Evolutionary conservation across 1,284 basidiomycete species (phyloP), one percentile per base, ranked within the genome.

Genomic region (Tilletia horrida): DNA sequence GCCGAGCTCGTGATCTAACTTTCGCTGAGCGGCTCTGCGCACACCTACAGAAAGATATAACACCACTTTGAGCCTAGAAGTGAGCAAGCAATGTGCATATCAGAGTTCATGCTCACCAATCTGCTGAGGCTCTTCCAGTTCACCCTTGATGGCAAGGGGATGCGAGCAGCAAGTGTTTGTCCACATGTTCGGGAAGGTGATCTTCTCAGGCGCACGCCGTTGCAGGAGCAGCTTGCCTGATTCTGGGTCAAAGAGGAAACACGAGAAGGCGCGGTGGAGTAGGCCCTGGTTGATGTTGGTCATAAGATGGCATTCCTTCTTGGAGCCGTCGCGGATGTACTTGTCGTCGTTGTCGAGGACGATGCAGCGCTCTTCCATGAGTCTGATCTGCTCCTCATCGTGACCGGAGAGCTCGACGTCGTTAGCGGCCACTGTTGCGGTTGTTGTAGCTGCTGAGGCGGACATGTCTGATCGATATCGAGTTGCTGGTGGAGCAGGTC

Each of bases 251-350:
- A 98, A 99, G 71, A 98, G 87, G 83, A 99, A 98, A 55, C 90
- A 93, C 73, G 93, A 97, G 85, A 99, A 99, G 13, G 96, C 96
- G 67, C 96, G 91, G 83, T 99, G 96, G 43, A 99, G 87, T 35
- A 98, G 87, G 31, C 94, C 94, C 78, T 91, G 89, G 82, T 90
- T 88, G 82, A 98, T 98, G 83, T 96, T 96, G 83, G 90, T 89
- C 95, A 98, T 98, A 64, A 99, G 85, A 84, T 98, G 96, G 92
- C 95, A 98, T 61, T 91, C 93, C 85, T 98, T 98, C 86, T 99
- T 99, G 83, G 93, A 77, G 9, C 79, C 80, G 52, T 81, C 80
- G 43, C 80, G 75, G 45, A 81, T 40, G 50, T 73, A 91, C 70
- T 90, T 88, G 67, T 95, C 93, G 68, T 97, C 84, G 76, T 92